Percentiles rank a stretch among this genome's conserved stretches.
These are phyloP conservation scores for Davidsoniella australis DNA, from an alignment of 2,329 filamentous ascomycete species.

Conservation along the genomic window DNA sequence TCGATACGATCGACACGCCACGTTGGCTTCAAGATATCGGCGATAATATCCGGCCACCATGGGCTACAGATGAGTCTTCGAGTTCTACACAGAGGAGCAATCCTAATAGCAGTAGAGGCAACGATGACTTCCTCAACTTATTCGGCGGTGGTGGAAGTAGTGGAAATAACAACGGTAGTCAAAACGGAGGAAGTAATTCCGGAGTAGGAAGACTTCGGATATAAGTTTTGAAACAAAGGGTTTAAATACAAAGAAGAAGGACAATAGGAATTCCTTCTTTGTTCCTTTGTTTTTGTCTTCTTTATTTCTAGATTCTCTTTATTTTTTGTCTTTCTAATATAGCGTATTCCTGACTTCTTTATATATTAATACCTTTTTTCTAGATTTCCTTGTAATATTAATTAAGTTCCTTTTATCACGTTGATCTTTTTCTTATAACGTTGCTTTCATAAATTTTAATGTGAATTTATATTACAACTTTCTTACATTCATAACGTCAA, in stretches of 20 bases:
- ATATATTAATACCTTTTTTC: too few species aligned
- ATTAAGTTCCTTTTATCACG: too few species aligned
- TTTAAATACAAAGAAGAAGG: neutral
- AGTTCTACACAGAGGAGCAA: slow-evolving; percentile 17
- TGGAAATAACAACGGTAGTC: too few species aligned
- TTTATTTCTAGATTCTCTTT: neutral
- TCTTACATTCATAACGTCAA: neutral
- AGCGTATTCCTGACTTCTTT: neutral
- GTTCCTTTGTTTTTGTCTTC: neutral
- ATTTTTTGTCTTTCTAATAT: neutral
- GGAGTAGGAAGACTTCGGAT: slow-evolving; percentile 21
- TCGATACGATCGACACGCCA: slow-evolving; percentile 67
- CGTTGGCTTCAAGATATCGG: slow-evolving; percentile 64
- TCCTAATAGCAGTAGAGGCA: neutral
- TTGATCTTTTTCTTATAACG: too few species aligned
- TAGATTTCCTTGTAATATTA: too few species aligned
- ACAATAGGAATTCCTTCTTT: too few species aligned
- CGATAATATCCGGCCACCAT: slow-evolving; percentile 40
- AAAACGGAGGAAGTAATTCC: neutral
- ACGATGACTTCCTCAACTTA: slow-evolving; percentile 36
- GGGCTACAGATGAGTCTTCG: slow-evolving; percentile 48
- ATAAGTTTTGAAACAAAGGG: slow-evolving; percentile 7
- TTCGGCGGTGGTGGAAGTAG: slow-evolving; percentile 27
- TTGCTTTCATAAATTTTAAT: too few species aligned
- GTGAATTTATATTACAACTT: neutral